Base-by-base conservation (phyloP, 139 green algal genomes). In the Ulvella scutata region DNA sequence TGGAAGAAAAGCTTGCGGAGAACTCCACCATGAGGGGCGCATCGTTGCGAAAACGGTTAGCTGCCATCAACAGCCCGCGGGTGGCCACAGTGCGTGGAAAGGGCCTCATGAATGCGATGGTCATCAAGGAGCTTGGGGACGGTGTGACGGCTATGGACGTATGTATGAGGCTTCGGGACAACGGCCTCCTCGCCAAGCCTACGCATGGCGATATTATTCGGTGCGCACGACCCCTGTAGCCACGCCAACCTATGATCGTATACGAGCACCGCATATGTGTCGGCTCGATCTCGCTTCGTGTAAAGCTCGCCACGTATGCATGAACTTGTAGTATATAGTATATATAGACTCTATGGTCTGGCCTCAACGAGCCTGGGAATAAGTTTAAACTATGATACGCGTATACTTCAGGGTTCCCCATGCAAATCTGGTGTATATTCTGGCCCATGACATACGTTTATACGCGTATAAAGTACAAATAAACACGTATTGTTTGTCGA, bases 121-220 rank as follows among this genome's bases (percentile, higher is more conserved):
- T 96, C n/a, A 88, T 97, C 35, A 77, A 84, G 29, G 80, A 72
- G 13, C 73, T 87, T n/a, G 76, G 77, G 43, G 76, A 78, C 29
- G 85, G 85, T 28, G 77, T 90, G 4, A 81, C 72, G 23, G 94
- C 94, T 3, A 93, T 82, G 76, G 90, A 99, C 38, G 77, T 98
- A 20, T 99, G 94, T 86, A 40, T 96, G 43, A 72, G 74, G 40
- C 85, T 99, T 43, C 87, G 88, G 43, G 85, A 96, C 77, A 79
- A 80, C 43, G 92, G 92, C 3, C 77, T 97, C 72, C 86, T 97
- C 74, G 88, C 92, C 51, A 99, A 99, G 87, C 94, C 93, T n/a
- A 98, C 94, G 0, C 92, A 96, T 37, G 82, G 87, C 37, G 88
- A 96, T 79, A 95, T 97, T 78, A 97, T 97, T 77, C 84, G 92